Evolutionary conservation across 352 stramenopile species (phyloP), one percentile per base, ranked within the genome.

Genomic region (Pythium apleroticum): DNA sequence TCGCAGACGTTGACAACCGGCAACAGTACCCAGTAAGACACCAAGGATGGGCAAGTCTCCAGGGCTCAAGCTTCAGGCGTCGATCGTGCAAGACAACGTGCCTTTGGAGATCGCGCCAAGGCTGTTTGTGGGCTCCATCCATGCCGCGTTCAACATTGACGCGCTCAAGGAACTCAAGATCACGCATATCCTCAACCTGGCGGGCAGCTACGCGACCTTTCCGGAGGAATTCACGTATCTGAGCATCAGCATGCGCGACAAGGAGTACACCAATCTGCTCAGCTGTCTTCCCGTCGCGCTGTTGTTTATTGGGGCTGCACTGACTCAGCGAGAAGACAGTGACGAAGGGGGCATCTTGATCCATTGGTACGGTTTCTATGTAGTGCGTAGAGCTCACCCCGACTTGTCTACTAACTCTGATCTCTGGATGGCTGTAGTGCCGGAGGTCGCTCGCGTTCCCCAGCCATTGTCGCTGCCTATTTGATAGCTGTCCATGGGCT

Each of bases 221-320:
- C 91, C 91, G 0, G 75, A 90, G 11, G 71, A 86, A 22, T 97
- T 97, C 57, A 93, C 82, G 20, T 97, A 97, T 74, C 71, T 97
- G 41, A 96, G 84, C 62, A 67, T 97, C n/a, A 84, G 80, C 57
- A 81, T 97, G 27, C 81, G 91, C 25, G 91, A 97, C 72, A 96
- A 96, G 59, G 89, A 96, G 57, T 86, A 95, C 57, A 73, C 91
- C 3, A 95, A 96, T 52, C 63, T 97, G 62, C 76, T 97, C 15
- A 95, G 88, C 64, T 93, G 81, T 37, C 70, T 97, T 3, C 88
- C 88, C 0, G 59, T 90, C 27, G 78, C 84, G 3, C 77, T 79
- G 8, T 68, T 96, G 1, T 97, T 97, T 63, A 82, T 97, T 24
- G 76, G 93, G 37, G 75, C 78, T 27, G 90, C 77, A 0, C 59